Evolutionary conservation across 108 stramenopile genomes (phyloP).

Genomic region (Phaeodactylum tricornutum): DNA sequence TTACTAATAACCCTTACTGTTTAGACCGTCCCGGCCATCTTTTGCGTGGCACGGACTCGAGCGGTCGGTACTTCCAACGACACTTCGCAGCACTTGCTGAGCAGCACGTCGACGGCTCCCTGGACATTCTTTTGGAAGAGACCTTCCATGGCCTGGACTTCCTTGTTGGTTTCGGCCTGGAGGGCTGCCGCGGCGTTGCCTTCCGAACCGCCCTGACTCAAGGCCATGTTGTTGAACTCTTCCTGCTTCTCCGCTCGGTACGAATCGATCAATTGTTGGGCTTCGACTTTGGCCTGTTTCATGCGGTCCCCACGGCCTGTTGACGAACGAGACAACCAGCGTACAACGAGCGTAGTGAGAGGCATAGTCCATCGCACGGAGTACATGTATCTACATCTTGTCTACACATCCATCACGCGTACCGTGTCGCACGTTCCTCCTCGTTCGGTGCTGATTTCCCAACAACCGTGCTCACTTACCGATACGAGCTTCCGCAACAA

Average conservation of each 20-base stretch:
- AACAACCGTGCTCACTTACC: too few species aligned
- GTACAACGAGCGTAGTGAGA: too few species aligned
- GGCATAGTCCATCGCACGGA: too few species aligned
- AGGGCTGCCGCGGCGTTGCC: conserved; percentile 68
- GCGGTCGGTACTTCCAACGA: conserved; percentile 85
- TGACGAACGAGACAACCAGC: background rate
- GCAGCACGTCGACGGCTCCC: conserved; percentile 85
- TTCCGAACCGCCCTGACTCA: conserved; percentile 61
- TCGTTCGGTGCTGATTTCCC: too few species aligned
- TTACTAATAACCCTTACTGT: background rate
- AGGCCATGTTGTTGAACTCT: conserved; percentile 81
- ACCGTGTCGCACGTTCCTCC: too few species aligned
- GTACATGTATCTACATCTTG: too few species aligned
- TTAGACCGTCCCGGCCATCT: conserved; percentile 46
- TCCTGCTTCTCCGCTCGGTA: conserved; percentile 86
- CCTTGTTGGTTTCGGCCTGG: conserved; percentile 74
- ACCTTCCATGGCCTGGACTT: conserved; percentile 63
- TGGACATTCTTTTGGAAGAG: conserved; percentile 79
- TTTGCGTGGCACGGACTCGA: conserved; percentile 82
- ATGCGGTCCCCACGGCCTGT: conserved; percentile 86
- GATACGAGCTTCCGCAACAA: conserved; percentile 91
- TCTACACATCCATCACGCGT: too few species aligned
- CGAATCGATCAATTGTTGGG: conserved; percentile 69
- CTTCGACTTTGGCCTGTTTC: conserved; percentile 89
- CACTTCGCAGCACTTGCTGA: conserved; percentile 90